Evolutionary conservation across 2,329 filamentous ascomycete species (phyloP).

Genomic region (Cryoendolithus antarcticus): DNA sequence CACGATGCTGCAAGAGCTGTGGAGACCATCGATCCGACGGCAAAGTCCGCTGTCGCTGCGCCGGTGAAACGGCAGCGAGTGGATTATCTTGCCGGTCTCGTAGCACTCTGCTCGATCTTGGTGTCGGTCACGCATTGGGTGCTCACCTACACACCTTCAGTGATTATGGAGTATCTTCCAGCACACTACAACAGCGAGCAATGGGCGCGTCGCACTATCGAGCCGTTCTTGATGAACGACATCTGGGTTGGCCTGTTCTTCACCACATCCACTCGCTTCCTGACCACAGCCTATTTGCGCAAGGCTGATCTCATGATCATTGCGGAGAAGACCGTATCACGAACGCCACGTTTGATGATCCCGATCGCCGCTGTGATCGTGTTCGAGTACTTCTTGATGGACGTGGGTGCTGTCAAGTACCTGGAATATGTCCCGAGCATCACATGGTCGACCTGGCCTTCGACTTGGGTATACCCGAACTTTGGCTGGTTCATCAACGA

Average conservation of each 20-base stretch:
- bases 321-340: slow-evolving; percentile 32
- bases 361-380: slow-evolving; percentile 32
- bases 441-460: slow-evolving; percentile 38
- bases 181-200: slow-evolving; percentile 30
- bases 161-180: slow-evolving; percentile 17
- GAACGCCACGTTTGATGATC: slow-evolving; percentile 35
- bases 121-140: not conserved
- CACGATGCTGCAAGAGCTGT: not conserved
- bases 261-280: slow-evolving; percentile 36
- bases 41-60: slow-evolving; percentile 6
- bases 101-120: slow-evolving; percentile 29
- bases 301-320: slow-evolving; percentile 31
- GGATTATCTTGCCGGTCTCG: slow-evolving; percentile 30
- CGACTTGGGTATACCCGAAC: slow-evolving; percentile 28
- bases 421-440: slow-evolving; percentile 35
- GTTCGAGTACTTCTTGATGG: slow-evolving; percentile 36
- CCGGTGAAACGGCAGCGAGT: slow-evolving; percentile 6
- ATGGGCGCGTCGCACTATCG: slow-evolving; percentile 30
- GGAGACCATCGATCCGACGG: not conserved
- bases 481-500: slow-evolving; percentile 33
- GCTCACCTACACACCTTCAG: slow-evolving; percentile 7
- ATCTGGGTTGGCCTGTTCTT: slow-evolving; percentile 39
- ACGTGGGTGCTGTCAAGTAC: slow-evolving; percentile 30
- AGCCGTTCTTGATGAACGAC: slow-evolving; percentile 33
- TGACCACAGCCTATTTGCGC: slow-evolving; percentile 30